Percentiles rank a stretch among this genome's conserved stretches.
Evolutionary conservation across 768 basidiomycete species (phyloP).

Genomic region (Kwoniella mangroviensis): DNA sequence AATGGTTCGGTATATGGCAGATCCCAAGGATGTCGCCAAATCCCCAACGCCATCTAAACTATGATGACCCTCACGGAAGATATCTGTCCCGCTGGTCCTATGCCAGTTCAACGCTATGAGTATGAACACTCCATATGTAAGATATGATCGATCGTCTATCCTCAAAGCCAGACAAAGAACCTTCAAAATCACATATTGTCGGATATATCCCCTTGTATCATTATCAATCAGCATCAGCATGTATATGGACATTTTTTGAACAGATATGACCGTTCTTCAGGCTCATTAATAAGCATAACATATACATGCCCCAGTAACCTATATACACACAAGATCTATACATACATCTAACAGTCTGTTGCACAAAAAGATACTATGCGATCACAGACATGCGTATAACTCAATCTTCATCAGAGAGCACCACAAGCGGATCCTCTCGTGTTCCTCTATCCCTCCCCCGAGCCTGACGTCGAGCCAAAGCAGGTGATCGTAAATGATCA

Average conservation of each 20-base stretch:
- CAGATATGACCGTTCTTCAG: too few relatives aligned
- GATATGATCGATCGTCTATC: too few relatives aligned
- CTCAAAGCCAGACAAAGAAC: too few relatives aligned
- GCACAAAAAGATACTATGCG: not conserved
- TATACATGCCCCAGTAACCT: too few relatives aligned
- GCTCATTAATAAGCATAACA: not conserved
- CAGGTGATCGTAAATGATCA: slow-evolving; percentile 12
- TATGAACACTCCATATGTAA: too few relatives aligned
- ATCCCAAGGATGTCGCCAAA: slow-evolving; percentile 26
- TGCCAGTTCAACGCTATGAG: too few relatives aligned
- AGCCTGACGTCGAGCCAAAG: slow-evolving; percentile 31
- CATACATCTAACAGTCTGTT: not conserved
- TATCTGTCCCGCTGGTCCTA: too few relatives aligned
- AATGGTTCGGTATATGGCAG: slow-evolving; percentile 67
- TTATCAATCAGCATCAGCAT: slow-evolving; percentile 2
- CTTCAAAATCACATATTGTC: too few relatives aligned
- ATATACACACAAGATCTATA: not conserved
- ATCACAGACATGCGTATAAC: not conserved
- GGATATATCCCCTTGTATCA: not conserved
- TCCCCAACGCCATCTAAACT: slow-evolving; percentile 17
- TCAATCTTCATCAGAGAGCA: slow-evolving; percentile 38
- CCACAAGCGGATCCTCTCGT: slow-evolving; percentile 36
- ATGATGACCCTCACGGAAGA: not conserved
- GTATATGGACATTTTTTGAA: not conserved
- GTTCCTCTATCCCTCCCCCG: slow-evolving; percentile 35